Conservation (phyloP, 805 yeast species). For the Starmerella bombi region DNA sequence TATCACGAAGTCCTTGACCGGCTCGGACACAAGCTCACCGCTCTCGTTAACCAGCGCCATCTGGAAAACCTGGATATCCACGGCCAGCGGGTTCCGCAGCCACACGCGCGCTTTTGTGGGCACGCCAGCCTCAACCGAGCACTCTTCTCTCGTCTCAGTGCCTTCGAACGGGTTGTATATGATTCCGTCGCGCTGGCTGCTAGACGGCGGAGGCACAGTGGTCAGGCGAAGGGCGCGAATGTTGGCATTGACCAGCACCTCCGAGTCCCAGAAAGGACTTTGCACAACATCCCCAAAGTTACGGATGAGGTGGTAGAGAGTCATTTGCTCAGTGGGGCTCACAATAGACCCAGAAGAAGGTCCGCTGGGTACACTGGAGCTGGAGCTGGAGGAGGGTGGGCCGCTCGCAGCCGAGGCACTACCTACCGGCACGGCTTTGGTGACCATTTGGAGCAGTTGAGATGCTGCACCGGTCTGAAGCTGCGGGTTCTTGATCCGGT, state of each 20-base stretch:
- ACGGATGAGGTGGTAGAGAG: conserved; percentile 15
- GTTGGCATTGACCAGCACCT: conserved; percentile 40
- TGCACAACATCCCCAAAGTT: conserved; percentile 24
- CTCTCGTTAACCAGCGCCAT: conserved; percentile 21
- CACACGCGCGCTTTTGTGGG: conserved; percentile 41
- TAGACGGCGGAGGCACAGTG: conserved; percentile 4
- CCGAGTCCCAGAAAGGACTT: conserved; percentile 60
- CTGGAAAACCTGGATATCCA: conserved; percentile 47
- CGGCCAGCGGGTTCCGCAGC: conserved; percentile 69
- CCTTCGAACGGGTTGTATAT: conserved; percentile 41
- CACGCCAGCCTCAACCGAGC: conserved; percentile 46
- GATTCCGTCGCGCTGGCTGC: conserved; percentile 8
- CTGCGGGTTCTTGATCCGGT: conserved; percentile 13
- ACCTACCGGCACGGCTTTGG: not conserved
- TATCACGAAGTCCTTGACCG: conserved; percentile 20
- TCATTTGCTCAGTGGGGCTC: conserved; percentile 15
- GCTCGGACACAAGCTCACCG: conserved; percentile 18
- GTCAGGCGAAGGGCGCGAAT: conserved; percentile 15
- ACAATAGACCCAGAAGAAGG: not conserved
- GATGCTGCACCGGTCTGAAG: conserved; percentile 17
- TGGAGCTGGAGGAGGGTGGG: not conserved
- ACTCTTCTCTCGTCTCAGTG: conserved; percentile 17
- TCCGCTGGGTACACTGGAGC: not conserved
- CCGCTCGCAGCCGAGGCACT: not conserved
- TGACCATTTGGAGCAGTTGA: conserved; percentile 12